Base-by-base conservation (phyloP, 2,329 filamentous ascomycete species). In the Neopestalotiopsis clavispora region DNA sequence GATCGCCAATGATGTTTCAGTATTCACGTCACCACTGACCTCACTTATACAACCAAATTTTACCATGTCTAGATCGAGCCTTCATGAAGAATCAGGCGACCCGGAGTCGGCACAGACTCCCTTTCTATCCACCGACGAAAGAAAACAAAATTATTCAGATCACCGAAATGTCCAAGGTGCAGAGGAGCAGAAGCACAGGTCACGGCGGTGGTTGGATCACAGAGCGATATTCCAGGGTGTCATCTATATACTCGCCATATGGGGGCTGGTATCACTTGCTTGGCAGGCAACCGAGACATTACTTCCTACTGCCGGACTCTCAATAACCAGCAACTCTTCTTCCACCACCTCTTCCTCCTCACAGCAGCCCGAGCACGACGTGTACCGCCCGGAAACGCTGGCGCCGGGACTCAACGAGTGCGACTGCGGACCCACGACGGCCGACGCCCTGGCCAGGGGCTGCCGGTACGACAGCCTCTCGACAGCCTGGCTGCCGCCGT, bases 391-490 rank as follows among this genome's bases (percentile, higher is more conserved):
- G 13, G 57, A 28, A 17, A 59, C 57, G 9, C 28, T 59, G 23
- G 23, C 57, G 12, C 57, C 57, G 4, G 57, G 30, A 14, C 57
- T 59, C 23, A 59, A 59, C 57, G 23, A 30, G 20, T 59, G 57
- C 30, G 57, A 65, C 42, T 65, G 63, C 17, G 63, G 63, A 6
- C 17, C 40, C 4, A 30, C 38, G 23, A 65, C 45, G 14, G 45
- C 13, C 2, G 63, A 65, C 34, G 63, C 63, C 3, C 20, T 49
- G 23, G 49, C 45, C 4, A 42, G 40, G 40, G 63, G 28, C 5
- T 65, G 63, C 63, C 32, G 32, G n/a, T 65, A 65, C 63, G 63
- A 65, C 45, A 58, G 20, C 12, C 14, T 66, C n/a, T 32, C 64
- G n/a, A 28, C 38, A 4, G 45, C 64, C 12, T 66, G 64, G 64